phyloP scores from a whole-genome alignment of 2,329 filamentous ascomycete species.

The Ophiognomonia clavigignenti-juglandacearum region DNA sequence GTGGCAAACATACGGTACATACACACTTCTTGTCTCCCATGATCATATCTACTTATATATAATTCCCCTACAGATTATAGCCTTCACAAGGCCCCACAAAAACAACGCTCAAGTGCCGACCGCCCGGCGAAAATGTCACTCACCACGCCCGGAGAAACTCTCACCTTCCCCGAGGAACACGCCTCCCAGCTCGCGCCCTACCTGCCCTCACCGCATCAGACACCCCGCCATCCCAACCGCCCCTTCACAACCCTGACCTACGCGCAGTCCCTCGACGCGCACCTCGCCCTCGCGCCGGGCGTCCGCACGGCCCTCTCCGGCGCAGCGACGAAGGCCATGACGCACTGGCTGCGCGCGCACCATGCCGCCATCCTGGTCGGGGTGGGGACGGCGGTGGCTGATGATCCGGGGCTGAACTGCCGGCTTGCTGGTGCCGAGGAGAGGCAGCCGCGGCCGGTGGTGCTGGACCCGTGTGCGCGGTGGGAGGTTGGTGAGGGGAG shows the following conservation, averaged over 20 bases:
- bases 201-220: conserved; percentile 4
- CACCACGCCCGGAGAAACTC: not conserved
- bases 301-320: conserved; percentile 81
- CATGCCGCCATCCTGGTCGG: conserved; percentile 86
- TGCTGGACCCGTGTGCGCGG: conserved; percentile 74
- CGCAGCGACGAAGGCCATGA: conserved; percentile 82
- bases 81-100: too few relatives aligned
- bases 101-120: too few relatives aligned
- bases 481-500: conserved; percentile 60
- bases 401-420: conserved; percentile 83
- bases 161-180: conserved; percentile 10
- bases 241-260: conserved; percentile 78
- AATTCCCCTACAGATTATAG: too few relatives aligned
- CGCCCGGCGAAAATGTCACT: too few relatives aligned
- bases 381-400: conserved; percentile 75
- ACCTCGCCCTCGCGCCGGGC: conserved; percentile 70
- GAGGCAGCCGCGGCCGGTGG: conserved; percentile 58
- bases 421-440: conserved; percentile 55
- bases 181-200: conserved; percentile 9
- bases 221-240: conserved; percentile 11
- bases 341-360: conserved; percentile 76
- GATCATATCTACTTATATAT: too few relatives aligned
- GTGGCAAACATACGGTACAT: too few relatives aligned
- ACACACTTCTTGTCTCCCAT: too few relatives aligned
- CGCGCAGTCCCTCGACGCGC: conserved; percentile 82